These are phyloP conservation scores for Cryptosporidium felis DNA, from an alignment of 169 alveolate species.

Conservation along the genomic window DNA sequence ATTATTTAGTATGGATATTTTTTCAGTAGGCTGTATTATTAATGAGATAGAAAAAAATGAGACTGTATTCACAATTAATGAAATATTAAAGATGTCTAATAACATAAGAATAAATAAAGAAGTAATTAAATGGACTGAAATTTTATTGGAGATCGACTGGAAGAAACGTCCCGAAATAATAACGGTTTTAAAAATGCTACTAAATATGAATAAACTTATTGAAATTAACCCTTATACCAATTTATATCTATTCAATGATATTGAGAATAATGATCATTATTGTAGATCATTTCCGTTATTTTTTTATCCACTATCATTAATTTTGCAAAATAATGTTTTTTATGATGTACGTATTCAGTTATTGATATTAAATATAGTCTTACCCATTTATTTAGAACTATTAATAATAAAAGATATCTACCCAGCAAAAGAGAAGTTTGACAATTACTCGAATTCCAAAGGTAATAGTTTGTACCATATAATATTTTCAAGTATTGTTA, in stretches of 20 bases:
- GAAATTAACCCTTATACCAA: neutral
- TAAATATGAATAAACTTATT: neutral
- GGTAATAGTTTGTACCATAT: no score
- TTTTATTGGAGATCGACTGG: neutral
- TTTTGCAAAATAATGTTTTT: constrained; percentile 10
- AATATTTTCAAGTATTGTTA: constrained; percentile 16
- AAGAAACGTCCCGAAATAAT: neutral
- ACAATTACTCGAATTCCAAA: neutral
- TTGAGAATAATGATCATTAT: neutral
- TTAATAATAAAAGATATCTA: neutral
- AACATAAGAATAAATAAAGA: neutral
- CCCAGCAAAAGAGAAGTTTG: neutral
- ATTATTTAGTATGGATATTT: constrained; percentile 41
- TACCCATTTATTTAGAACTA: constrained; percentile 29
- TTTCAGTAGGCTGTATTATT: constrained; percentile 34
- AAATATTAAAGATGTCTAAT: neutral
- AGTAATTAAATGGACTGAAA: neutral
- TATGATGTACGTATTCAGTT: constrained; percentile 19
- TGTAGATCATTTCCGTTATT: constrained; percentile 21
- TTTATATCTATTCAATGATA: neutral
- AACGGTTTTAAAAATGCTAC: neutral
- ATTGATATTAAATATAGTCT: neutral
- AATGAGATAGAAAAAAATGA: constrained; percentile 44
- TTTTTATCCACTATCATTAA: constrained; percentile 52
- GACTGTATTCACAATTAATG: constrained; percentile 10